Conservation (phyloP, 345 rosid species). For the Eucalyptus camaldulensis region DNA sequence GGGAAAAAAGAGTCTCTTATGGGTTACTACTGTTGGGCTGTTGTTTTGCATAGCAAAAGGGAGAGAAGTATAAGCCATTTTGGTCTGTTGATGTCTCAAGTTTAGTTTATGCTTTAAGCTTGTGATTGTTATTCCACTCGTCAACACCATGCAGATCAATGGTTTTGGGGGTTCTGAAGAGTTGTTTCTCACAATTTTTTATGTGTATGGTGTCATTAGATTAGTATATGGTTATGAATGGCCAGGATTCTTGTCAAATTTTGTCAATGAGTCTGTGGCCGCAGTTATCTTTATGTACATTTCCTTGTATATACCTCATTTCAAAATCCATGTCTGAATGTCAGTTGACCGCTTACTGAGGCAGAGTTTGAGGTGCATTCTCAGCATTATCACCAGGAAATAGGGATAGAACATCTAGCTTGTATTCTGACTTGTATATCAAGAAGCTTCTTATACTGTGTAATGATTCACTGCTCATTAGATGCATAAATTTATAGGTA, state of each 20-base stretch:
- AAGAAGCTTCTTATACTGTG: neutral
- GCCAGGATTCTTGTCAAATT: neutral
- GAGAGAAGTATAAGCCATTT: too few species aligned
- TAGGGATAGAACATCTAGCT: neutral
- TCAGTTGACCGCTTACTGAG: neutral
- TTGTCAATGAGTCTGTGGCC: accelerated
- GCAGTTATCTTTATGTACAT: too few species aligned
- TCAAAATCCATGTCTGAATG: too few species aligned
- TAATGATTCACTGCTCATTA: neutral
- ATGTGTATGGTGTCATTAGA: neutral
- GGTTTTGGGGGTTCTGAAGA: neutral
- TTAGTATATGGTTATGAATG: neutral
- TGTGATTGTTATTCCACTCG: too few species aligned
- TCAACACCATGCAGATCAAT: neutral
- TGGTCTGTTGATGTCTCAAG: too few species aligned
- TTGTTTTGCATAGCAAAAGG: too few species aligned
- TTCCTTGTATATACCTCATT: accelerated
- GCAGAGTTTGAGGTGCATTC: neutral
- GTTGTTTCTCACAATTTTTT: too few species aligned
- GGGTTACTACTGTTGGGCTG: too few species aligned
- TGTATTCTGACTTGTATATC: neutral
- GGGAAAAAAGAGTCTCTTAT: too few species aligned
- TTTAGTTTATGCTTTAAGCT: too few species aligned
- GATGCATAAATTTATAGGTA: constrained; percentile 27
- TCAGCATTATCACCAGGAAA: neutral